These are phyloP conservation scores for Barnettozyma hawaiiensis DNA, from an alignment of 1,139 yeast genomes.

Conservation along the genomic window DNA sequence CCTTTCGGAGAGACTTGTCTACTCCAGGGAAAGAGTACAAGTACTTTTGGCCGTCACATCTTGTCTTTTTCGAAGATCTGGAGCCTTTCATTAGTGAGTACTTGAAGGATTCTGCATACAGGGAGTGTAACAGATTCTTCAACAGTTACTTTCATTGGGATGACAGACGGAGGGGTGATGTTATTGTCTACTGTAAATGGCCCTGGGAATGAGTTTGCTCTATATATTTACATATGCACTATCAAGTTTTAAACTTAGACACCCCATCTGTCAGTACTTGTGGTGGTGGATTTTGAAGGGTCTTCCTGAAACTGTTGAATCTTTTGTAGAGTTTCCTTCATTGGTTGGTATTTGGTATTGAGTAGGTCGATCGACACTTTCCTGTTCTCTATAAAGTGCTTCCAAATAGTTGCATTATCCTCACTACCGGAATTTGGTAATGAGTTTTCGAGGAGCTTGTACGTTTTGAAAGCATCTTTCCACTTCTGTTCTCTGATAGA, in stretches of 20 bases:
- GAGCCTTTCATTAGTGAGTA: constrained; percentile 39
- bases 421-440: constrained; percentile 10
- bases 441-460: constrained; percentile 16
- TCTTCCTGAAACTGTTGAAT: constrained; percentile 9
- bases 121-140: constrained; percentile 51
- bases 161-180: constrained; percentile 67
- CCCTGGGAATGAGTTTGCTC: constrained; percentile 27
- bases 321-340: constrained; percentile 12
- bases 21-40: constrained; percentile 28
- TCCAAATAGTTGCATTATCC: constrained; percentile 16
- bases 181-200: constrained; percentile 29
- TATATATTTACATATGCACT: neutral
- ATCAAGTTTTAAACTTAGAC: too few species aligned
- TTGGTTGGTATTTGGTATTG: constrained; percentile 18
- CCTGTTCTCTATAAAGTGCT: constrained; percentile 19
- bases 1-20: constrained; percentile 22
- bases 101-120: constrained; percentile 40
- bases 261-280: constrained; percentile 21
- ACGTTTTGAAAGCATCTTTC: constrained; percentile 25
- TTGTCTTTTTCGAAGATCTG: constrained; percentile 67
- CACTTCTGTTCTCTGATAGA: constrained; percentile 23
- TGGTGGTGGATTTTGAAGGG: neutral
- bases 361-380: constrained; percentile 12
- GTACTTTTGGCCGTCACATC: constrained; percentile 63
- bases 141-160: constrained; percentile 90